Base-by-base conservation (phyloP, 2,329 filamentous ascomycete genomes). In the Paecilomyces sp. region DNA sequence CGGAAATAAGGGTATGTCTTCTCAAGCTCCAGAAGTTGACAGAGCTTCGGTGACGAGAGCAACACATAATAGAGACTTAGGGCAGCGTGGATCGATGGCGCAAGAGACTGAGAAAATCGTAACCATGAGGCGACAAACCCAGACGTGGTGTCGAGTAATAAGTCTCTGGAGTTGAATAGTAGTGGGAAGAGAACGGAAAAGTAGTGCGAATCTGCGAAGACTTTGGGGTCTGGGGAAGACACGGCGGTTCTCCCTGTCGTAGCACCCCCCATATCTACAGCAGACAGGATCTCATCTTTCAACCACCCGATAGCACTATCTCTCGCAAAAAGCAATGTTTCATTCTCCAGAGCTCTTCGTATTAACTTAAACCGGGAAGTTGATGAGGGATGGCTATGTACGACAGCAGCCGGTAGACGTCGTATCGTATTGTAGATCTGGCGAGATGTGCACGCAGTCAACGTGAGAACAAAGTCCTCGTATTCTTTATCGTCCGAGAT, bases 31-130 rank as follows among this genome's bases (percentile, higher is more conserved):
- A 86, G 71, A 1, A 68, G 67, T 22, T 75, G 67, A 33, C 81
- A 79, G 1, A 85, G 70, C 15, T 77, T 72, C 12, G 74, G 67
- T 0, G 83, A 83, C 1, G 77, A 77, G 1, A 85, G 71, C 0
- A 86, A 72, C 0, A 86, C 70, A 65, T 83, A 85, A 65, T 85
- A 81, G n/a, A 87, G 79, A 63, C 82, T 86, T 33, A 87, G 74
- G 0, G 79, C 77, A 0, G 83, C 79, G 25, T 85, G 79, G 62
- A 83, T 81, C 65, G 83, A 82, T 1, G 74, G 68, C 2, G 70
- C 68, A 18, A 73, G 57, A 1, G 77, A 77, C 36, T 83, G 72
- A 22, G 83, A 81, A 41, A 80, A 78, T 24, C 77, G 75, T 64
- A 83, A 80, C 57, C 78, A 79, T 61, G 75, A 77, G 1, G 72